Conservation (phyloP, 2,329 filamentous ascomycete genomes). For the Diaporthe eres region DNA sequence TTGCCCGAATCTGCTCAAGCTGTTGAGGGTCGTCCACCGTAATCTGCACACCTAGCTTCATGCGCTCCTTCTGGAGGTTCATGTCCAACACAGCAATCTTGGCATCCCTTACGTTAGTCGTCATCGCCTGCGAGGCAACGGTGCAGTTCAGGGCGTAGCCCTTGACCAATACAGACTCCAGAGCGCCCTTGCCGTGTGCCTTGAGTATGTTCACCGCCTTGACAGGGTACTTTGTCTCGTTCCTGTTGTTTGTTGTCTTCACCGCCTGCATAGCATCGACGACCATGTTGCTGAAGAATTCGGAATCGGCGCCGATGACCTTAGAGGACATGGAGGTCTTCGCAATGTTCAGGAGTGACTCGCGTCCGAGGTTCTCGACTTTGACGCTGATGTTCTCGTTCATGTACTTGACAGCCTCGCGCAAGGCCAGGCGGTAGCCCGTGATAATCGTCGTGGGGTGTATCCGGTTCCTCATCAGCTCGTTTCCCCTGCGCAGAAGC, state of each 20-base stretch:
- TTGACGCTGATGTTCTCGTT: conserved; percentile 98
- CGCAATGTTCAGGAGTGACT: conserved; percentile 93
- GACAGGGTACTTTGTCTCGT: conserved; percentile 95
- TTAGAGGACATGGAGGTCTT: conserved; percentile 99
- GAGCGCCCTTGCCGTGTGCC: conserved; percentile 93
- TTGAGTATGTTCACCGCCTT: conserved; percentile 99
- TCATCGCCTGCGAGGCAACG: conserved; percentile 98
- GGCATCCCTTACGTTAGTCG: conserved; percentile 89
- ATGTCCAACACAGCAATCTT: conserved; percentile 98
- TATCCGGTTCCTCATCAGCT: conserved; percentile 99
- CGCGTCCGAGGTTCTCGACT: conserved; percentile 90
- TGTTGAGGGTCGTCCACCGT: conserved; percentile 98
- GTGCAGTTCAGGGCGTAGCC: conserved; percentile 99
- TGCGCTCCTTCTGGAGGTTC: conserved; percentile 98
- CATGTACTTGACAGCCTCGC: conserved; percentile 99
- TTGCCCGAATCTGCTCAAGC: conserved; percentile 94
- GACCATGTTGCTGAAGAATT: conserved; percentile 98
- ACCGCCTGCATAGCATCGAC: conserved; percentile 97
- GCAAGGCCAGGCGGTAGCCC: conserved; percentile 93
- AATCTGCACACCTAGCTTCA: conserved; percentile 99
- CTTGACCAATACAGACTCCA: conserved; percentile 92
- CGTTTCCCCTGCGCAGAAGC: conserved; percentile 92
- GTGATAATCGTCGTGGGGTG: conserved; percentile 99
- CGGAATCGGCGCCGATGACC: conserved; percentile 94
- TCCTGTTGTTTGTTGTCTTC: conserved; percentile 91